These are phyloP conservation scores for Trichoderma sp. DNA, from an alignment of 2,329 filamentous ascomycete species.

Conservation along the genomic window DNA sequence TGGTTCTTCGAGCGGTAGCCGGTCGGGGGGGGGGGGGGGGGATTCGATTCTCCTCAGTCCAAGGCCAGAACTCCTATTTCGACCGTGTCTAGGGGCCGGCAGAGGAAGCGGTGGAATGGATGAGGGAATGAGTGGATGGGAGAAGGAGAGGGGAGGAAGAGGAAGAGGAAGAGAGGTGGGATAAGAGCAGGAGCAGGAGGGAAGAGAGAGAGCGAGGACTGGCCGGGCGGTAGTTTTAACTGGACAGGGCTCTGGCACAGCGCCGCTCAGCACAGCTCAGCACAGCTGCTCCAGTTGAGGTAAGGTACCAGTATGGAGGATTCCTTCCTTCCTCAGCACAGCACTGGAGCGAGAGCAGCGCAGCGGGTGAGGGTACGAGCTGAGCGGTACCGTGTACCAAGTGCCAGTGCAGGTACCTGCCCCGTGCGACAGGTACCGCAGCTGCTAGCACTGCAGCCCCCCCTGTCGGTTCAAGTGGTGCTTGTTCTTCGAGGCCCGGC, in stretches of 20 bases:
- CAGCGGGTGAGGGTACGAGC: conserved; percentile 26
- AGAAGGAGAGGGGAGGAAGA: conserved; percentile 45
- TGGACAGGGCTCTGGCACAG: conserved; percentile 29
- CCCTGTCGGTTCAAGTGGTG: conserved; percentile 6
- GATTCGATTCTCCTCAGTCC: conserved; percentile 42
- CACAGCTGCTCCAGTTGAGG: background rate
- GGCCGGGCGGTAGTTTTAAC: conserved; percentile 53
- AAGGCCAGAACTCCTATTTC: conserved; percentile 37
- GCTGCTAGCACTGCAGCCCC: background rate
- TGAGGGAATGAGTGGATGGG: conserved; percentile 59
- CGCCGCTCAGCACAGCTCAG: background rate
- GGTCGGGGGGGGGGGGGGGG: conserved; percentile 29
- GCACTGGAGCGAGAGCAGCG: background rate
- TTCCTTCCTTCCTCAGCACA: background rate
- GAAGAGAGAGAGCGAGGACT: conserved; percentile 58
- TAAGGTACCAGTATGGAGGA: too few species aligned
- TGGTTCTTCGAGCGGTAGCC: conserved; percentile 33
- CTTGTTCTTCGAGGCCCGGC: background rate
- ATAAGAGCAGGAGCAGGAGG: conserved; percentile 54
- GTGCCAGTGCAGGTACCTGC: conserved; percentile 5
- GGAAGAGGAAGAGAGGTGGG: conserved; percentile 50
- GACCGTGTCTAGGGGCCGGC: conserved; percentile 42
- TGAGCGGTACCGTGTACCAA: conserved; percentile 22
- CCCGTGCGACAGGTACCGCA: conserved; percentile 12
- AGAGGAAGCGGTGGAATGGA: conserved; percentile 54